Evolutionary conservation across 2,329 filamentous ascomycete species (phyloP), one percentile per base, ranked within the genome.

Genomic region (Aotearoamyces nothofagi): DNA sequence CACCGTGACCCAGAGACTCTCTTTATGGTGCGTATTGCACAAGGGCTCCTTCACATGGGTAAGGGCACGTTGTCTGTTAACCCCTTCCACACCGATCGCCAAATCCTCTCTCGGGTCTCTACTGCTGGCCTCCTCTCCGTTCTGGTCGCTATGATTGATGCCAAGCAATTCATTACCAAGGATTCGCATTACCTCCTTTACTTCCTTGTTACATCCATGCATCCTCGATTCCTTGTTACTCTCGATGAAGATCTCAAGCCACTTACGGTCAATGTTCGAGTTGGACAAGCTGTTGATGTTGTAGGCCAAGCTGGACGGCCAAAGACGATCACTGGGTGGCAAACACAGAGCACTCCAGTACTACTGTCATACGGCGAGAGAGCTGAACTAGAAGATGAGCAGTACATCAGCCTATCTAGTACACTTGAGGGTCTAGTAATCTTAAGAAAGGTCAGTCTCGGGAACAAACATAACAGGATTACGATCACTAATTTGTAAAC

Each of bases 311-410:
- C 92, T 9, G 90, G 90, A 51, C 72, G 87, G 38, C 90, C 90
- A 42, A 96, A 98, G 76, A 98, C 90, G 2, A 98, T 98, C 46
- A 98, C 90, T 7, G 90, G 90, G 30, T 98, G 90, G 90, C 90
- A 98, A 58, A 98, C 90, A 40, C 90, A 98, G 63, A 94, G 82
- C 60, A 98, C 90, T n/a, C 90, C 90, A 1, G 90, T 98, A 26
- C 63, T 98, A 34, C 61, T 98, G 44, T 78, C 82, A n/a, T 78
- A 93, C 49, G 90, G 92, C 16, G 90, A 98, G 63, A 69, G 92
- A 45, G 90, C 90, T 7, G 90, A 98, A 62, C 62, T 98, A 28
- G 90, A 98, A 55, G 90, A 98, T 47, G 90, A 98, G 59, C 77
- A 98, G 59, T 98, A 96, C 53, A 77, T 96, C 39, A 82, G 79